Percentiles rank a stretch among this genome's conserved stretches.
Conservation (phyloP, 2,329 filamentous ascomycete species). For the Fusarium vanettenii region DNA sequence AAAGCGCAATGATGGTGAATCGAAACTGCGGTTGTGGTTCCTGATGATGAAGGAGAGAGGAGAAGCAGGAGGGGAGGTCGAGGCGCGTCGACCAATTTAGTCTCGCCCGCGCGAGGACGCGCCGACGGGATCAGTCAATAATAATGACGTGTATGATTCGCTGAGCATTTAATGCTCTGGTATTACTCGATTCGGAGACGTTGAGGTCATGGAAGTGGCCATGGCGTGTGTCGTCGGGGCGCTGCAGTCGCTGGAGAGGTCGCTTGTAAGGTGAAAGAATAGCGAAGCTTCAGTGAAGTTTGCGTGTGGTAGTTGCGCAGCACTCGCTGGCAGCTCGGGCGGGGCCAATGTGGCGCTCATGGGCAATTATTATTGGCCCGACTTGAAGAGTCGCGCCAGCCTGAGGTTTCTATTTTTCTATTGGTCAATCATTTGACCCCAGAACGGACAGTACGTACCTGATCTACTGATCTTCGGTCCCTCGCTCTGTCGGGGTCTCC, state of each 20-base stretch:
- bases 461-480: background rate
- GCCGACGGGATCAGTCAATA: constrained; percentile 4
- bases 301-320: constrained; percentile 6
- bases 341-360: background rate
- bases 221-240: background rate
- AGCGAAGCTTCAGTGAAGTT: constrained; percentile 12
- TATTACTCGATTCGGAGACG: background rate
- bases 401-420: background rate
- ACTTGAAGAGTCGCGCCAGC: background rate
- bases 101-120: constrained; percentile 5
- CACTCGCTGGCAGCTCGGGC: constrained; percentile 3
- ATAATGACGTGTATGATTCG: background rate
- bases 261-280: constrained; percentile 15
- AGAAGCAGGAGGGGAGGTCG: constrained; percentile 1
- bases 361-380: constrained; percentile 3
- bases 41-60: constrained; percentile 9
- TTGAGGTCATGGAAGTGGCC: constrained; percentile 24
- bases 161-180: background rate
- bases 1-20: constrained; percentile 9
- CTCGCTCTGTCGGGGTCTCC: background rate
- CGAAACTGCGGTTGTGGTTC: constrained; percentile 20
- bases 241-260: constrained; percentile 8
- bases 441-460: background rate
- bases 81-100: constrained; percentile 10
- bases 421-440: constrained; percentile 1